Conservation (phyloP, 1,139 yeast species). For the Geotrichum candidum region DNA sequence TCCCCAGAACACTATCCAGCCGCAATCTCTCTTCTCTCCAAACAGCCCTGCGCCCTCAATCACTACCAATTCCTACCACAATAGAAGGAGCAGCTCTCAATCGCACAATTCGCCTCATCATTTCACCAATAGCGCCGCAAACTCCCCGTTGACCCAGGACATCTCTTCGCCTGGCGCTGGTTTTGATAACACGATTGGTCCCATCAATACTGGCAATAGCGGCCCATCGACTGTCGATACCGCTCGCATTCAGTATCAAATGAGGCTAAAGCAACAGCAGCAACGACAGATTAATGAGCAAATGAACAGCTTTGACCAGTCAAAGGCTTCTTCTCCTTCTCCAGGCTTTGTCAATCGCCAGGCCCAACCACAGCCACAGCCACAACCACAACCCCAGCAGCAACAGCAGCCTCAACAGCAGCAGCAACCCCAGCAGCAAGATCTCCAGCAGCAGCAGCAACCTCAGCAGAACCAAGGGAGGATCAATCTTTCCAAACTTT, state of each 20-base stretch:
- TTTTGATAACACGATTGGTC: neutral
- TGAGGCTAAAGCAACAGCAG: conserved; percentile 12
- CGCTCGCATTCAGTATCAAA: conserved; percentile 8
- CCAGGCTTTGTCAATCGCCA: neutral
- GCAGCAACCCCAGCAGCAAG: conserved; percentile 12
- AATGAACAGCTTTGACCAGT: neutral
- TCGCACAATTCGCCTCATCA: conserved; percentile 7
- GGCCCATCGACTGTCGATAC: conserved; percentile 1
- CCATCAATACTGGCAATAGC: neutral
- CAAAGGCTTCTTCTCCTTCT: neutral
- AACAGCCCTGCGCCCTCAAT: conserved; percentile 1
- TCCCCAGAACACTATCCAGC: conserved; percentile 6
- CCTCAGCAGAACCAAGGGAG: conserved; percentile 3
- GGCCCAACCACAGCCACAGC: neutral
- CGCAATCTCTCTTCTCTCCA: conserved; percentile 14
- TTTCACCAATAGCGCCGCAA: conserved; percentile 1
- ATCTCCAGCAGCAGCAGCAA: conserved; percentile 10
- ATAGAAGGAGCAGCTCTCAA: conserved; percentile 4
- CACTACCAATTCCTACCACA: neutral
- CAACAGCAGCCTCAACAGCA: conserved; percentile 13
- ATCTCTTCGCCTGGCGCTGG: conserved; percentile 4
- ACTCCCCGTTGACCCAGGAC: conserved; percentile 4
- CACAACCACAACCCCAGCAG: conserved; percentile 5
- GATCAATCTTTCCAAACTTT: conserved; percentile 8
- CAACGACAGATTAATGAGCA: conserved; percentile 9